Evolutionary conservation across 345 rosid genomes (phyloP), one percentile per base, ranked within the genome.

Genomic region (Carallia pectinifolia): DNA sequence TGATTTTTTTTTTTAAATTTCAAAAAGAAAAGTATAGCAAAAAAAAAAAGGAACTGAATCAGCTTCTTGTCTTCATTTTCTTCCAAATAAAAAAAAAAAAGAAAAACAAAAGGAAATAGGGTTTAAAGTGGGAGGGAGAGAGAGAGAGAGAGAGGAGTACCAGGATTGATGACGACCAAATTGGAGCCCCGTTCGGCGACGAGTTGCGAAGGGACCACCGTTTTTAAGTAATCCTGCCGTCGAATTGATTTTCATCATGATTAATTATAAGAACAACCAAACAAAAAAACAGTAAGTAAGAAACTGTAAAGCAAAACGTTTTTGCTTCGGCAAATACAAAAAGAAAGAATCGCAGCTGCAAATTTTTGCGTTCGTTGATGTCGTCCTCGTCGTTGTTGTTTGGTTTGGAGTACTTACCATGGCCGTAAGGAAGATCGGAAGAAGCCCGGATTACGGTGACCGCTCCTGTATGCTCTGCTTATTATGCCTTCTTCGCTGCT

Each of bases 201-300:
- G 59, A 95, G 87, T 72, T 95, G 97, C 55, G 97, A 92, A 17
- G 99, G 97, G 4, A 86, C 84, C 76, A 88, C 97, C 17, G 99
- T 83, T 80, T 86, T 95, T 89, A 95, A 73, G 86, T 95, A 90
- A 84, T 95, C 99, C 99, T 92, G 87, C 64, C n/a, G 5, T 39
- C 7, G 10, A 39, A 7, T 39, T 39, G 44, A 39, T 7, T 39
- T 38, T 7, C 10, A 39, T 39, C 1, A 8, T 8, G 10, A 54
- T 54, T 54, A 54, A 54, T 4, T 10, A 19, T 27, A 27, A 56
- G 18, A 27, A 12, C 2, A 6, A 44, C 8, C 17, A 2, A 18
- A 37, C 53, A 37, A 58, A 48, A 54, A 16, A 17, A 7, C 64
- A 31, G 31, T 12, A 9, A 27, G 33, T 8, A 44, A 44, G 50